phyloP scores from a whole-genome alignment of 345 rosid genomes.

The Gossypium longicalyx region DNA sequence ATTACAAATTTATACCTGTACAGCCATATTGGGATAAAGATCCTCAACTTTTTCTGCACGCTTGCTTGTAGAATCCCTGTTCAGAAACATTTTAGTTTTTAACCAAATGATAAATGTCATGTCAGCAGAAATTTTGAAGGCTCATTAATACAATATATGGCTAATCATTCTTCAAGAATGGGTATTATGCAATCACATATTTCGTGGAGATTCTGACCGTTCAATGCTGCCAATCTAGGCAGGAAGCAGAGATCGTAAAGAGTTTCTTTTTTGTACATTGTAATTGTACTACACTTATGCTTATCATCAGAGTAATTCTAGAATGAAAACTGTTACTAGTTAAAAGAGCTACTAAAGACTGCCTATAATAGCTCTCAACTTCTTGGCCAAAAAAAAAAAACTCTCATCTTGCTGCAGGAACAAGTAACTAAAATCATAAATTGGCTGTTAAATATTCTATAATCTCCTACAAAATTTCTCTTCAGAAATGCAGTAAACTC shows the following conservation, averaged over 20 bases:
- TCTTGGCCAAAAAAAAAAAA: too few species aligned
- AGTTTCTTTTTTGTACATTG: background rate
- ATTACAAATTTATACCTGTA: conserved; percentile 51
- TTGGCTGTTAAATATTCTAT: background rate
- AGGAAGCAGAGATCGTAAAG: background rate
- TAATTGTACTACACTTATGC: background rate
- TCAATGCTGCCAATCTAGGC: background rate
- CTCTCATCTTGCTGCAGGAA: background rate
- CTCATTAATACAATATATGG: background rate
- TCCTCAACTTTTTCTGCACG: conserved; percentile 61
- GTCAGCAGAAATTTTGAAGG: background rate
- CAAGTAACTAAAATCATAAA: background rate
- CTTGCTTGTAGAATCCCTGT: conserved; percentile 37
- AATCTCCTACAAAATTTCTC: background rate
- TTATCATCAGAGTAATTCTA: background rate
- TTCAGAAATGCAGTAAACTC: background rate
- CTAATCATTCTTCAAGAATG: background rate
- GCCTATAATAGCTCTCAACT: background rate
- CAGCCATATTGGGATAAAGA: conserved; percentile 51
- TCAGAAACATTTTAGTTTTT: conserved; percentile 11
- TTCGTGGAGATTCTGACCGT: background rate
- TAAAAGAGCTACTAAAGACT: background rate
- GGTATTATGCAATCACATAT: background rate
- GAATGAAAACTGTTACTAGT: conserved; percentile 2
- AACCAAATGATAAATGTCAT: conserved; percentile 9